Evolutionary conservation across 2,329 filamentous ascomycete genomes (phyloP).

Genomic region (Rhinocladiella mackenziei): DNA sequence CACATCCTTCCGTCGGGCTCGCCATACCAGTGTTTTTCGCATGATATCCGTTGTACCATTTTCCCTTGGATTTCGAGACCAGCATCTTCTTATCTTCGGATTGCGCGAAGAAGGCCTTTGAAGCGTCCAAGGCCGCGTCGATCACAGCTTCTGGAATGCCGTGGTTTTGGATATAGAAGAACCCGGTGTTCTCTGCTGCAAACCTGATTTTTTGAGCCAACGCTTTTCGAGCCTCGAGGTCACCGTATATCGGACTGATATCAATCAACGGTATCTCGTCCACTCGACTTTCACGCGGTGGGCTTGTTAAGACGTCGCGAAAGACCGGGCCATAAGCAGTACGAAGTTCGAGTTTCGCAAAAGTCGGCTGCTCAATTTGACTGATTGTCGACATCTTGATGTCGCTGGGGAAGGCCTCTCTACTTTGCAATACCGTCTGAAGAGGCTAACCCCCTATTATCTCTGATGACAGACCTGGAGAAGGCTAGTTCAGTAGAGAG

Average conservation of each 20-base stretch:
- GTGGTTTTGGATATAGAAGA: slow-evolving; percentile 49
- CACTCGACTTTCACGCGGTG: slow-evolving; percentile 39
- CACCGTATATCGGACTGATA: slow-evolving; percentile 40
- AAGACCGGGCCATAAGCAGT: slow-evolving; percentile 45
- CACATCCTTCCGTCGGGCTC: slow-evolving; percentile 18
- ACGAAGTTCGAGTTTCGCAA: slow-evolving; percentile 41
- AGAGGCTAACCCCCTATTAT: neutral
- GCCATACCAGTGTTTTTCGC: slow-evolving; percentile 9
- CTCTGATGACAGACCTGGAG: neutral
- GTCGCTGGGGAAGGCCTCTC: neutral
- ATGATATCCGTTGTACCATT: slow-evolving; percentile 29
- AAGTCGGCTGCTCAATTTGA: slow-evolving; percentile 6
- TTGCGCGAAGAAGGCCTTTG: slow-evolving; percentile 44
- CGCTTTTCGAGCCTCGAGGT: slow-evolving; percentile 36
- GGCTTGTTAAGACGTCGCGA: slow-evolving; percentile 42
- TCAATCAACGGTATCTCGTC: slow-evolving; percentile 55
- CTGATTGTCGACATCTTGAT: slow-evolving; percentile 13
- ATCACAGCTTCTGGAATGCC: slow-evolving; percentile 39
- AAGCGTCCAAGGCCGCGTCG: slow-evolving; percentile 43
- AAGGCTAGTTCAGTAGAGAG: too few species aligned
- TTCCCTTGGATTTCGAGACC: slow-evolving; percentile 45
- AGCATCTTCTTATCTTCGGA: slow-evolving; percentile 45
- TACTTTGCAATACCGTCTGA: too few species aligned
- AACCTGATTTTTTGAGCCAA: slow-evolving; percentile 44
- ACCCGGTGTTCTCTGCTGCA: slow-evolving; percentile 50